phyloP scores from a whole-genome alignment of 2,329 filamentous ascomycete genomes.

The Fusarium sp. region DNA sequence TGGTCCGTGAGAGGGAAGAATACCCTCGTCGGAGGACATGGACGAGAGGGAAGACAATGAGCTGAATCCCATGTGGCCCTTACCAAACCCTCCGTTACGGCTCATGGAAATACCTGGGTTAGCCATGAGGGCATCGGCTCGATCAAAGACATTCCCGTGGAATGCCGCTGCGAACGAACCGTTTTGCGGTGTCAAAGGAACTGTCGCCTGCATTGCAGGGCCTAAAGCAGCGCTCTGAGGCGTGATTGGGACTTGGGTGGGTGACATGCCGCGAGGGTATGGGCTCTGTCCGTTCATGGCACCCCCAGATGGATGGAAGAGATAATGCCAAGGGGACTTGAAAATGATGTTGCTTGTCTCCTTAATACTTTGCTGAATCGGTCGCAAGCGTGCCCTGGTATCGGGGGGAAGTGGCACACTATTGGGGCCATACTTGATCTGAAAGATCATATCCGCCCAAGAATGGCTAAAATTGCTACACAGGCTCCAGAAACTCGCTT shows the following conservation, averaged over 20 bases:
- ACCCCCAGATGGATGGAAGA: slow-evolving; percentile 49
- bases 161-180: slow-evolving; percentile 70
- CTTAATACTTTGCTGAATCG: slow-evolving; percentile 86
- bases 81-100: slow-evolving; percentile 64
- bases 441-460: slow-evolving; percentile 76
- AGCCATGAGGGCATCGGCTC: slow-evolving; percentile 71
- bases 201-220: slow-evolving; percentile 90
- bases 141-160: slow-evolving; percentile 72
- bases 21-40: slow-evolving; percentile 59
- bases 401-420: slow-evolving; percentile 72
- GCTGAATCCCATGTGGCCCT: slow-evolving; percentile 58
- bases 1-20: slow-evolving; percentile 54
- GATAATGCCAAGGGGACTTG: slow-evolving; percentile 70
- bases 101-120: slow-evolving; percentile 72
- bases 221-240: slow-evolving; percentile 91
- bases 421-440: slow-evolving; percentile 70
- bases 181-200: slow-evolving; percentile 79
- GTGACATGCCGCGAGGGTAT: slow-evolving; percentile 50
- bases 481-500: slow-evolving; percentile 75
- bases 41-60: slow-evolving; percentile 60
- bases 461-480: slow-evolving; percentile 82
- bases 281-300: slow-evolving; percentile 39
- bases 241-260: slow-evolving; percentile 76
- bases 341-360: slow-evolving; percentile 82
- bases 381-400: slow-evolving; percentile 80